phyloP scores from a whole-genome alignment of 371 early-diverging fungal species.

The Pancytospora epiphaga region DNA sequence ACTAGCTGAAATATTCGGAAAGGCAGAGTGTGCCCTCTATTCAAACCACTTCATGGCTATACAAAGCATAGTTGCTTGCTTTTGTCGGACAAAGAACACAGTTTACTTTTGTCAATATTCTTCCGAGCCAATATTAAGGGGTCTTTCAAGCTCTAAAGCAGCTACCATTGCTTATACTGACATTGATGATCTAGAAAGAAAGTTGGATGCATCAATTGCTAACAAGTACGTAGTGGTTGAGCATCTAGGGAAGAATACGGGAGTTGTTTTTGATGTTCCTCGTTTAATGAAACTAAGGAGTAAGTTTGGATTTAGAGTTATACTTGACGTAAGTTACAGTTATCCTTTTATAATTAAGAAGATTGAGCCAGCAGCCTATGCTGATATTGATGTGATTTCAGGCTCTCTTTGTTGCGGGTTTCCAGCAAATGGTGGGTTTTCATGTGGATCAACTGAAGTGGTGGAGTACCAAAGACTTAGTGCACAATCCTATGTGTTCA shows the following conservation, averaged over 20 bases:
- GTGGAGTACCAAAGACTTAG: constrained; percentile 85
- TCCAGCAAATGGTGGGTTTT: constrained; percentile 84
- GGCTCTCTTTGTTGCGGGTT: constrained; percentile 77
- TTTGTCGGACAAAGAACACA: constrained; percentile 84
- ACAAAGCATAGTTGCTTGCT: constrained; percentile 85
- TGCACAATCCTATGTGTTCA: constrained; percentile 83
- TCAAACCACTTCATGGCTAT: constrained; percentile 87
- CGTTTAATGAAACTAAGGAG: constrained; percentile 76
- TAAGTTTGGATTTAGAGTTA: constrained; percentile 84
- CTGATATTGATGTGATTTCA: constrained; percentile 76
- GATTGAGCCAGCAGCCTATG: constrained; percentile 52
- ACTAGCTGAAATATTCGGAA: constrained; percentile 74
- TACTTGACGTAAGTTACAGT: constrained; percentile 84
- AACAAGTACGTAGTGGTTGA: constrained; percentile 81
- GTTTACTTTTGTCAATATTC: constrained; percentile 66
- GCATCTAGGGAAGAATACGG: constrained; percentile 80
- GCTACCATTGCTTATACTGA: constrained; percentile 45
- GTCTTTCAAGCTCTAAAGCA: constrained; percentile 48
- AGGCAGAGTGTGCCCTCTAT: constrained; percentile 83
- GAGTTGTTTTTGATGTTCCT: constrained; percentile 75
- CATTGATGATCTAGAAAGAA: constrained; percentile 41
- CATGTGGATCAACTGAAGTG: constrained; percentile 72
- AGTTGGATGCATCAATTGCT: constrained; percentile 30
- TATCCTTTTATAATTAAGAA: constrained; percentile 70
- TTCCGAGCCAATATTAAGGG: constrained; percentile 56